These are phyloP conservation scores for Tilletia caries DNA, from an alignment of 1,284 basidiomycete species.

Conservation along the genomic window DNA sequence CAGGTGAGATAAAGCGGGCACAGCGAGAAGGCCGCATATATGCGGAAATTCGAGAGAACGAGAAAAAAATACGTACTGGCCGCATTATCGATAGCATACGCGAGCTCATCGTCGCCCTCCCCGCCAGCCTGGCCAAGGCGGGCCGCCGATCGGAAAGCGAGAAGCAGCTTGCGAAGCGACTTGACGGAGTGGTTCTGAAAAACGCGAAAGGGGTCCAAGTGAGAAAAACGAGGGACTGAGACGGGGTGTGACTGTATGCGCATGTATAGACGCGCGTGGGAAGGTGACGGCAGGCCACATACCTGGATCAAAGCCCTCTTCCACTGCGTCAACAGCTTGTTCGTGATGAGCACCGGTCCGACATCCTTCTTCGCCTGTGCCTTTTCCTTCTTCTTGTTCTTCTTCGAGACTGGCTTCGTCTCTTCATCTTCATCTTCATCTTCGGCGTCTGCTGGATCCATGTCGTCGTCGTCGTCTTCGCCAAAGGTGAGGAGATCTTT, in stretches of 20 bases:
- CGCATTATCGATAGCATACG: conserved; percentile 43
- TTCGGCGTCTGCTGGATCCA: conserved; percentile 36
- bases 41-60: neutral
- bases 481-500: conserved; percentile 76
- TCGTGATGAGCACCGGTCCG: conserved; percentile 19
- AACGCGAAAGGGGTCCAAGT: neutral
- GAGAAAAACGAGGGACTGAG: too few species aligned
- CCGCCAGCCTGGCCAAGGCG: conserved; percentile 8
- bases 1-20: too few species aligned
- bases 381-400: conserved; percentile 30
- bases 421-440: conserved; percentile 38
- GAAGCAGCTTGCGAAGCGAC: conserved; percentile 76
- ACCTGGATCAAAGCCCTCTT: conserved; percentile 87
- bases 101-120: conserved; percentile 28
- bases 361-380: conserved; percentile 18
- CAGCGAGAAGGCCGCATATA: too few species aligned
- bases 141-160: conserved; percentile 50
- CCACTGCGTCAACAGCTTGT: conserved; percentile 71
- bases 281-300: too few species aligned
- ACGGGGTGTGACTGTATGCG: too few species aligned
- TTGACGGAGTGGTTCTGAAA: conserved; percentile 76
- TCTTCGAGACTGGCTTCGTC: conserved; percentile 20
- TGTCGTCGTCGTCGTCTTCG: conserved; percentile 19
- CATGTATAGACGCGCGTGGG: too few species aligned
- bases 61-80: neutral